Conservation (phyloP, 2,329 filamentous ascomycete species). For the Dothideomycetes sp. region DNA sequence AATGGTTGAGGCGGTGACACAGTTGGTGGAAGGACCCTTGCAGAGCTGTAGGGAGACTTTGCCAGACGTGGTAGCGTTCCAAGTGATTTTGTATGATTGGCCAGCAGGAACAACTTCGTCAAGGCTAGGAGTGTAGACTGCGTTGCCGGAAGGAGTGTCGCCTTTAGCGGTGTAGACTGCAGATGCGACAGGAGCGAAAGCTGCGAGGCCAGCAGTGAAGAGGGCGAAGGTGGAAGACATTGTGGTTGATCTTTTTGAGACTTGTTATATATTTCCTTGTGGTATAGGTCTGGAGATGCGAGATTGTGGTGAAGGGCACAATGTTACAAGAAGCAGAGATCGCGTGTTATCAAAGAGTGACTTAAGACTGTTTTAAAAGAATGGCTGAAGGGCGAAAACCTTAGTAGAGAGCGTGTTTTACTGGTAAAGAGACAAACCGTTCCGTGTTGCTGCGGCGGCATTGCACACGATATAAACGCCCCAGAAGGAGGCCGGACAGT, state of each 20-base stretch:
- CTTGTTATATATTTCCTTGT: neutral
- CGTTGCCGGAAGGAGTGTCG: constrained; percentile 36
- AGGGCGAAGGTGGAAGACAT: constrained; percentile 20
- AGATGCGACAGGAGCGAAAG: constrained; percentile 39
- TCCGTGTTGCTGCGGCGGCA: neutral
- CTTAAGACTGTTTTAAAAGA: neutral
- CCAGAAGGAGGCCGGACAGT: neutral
- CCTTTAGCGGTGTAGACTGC: constrained; percentile 24
- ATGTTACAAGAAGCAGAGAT: neutral
- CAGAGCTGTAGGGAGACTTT: constrained; percentile 49
- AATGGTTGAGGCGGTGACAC: constrained; percentile 39
- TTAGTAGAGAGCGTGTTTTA: neutral
- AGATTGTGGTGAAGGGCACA: neutral
- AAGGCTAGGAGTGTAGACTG: constrained; percentile 41
- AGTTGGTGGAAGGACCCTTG: constrained; percentile 46
- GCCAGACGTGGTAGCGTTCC: constrained; percentile 38
- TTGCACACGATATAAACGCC: neutral
- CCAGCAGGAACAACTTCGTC: constrained; percentile 45
- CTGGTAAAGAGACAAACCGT: neutral
- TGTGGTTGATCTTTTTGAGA: neutral
- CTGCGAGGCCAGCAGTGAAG: constrained; percentile 42
- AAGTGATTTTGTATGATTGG: constrained; percentile 46
- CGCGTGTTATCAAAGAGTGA: neutral
- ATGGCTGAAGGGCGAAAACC: neutral
- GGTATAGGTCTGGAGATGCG: neutral